Percentiles rank a stretch among this genome's conserved stretches.
Evolutionary conservation across 1,284 basidiomycete genomes (phyloP).

Genomic region (Irpex lacteus): DNA sequence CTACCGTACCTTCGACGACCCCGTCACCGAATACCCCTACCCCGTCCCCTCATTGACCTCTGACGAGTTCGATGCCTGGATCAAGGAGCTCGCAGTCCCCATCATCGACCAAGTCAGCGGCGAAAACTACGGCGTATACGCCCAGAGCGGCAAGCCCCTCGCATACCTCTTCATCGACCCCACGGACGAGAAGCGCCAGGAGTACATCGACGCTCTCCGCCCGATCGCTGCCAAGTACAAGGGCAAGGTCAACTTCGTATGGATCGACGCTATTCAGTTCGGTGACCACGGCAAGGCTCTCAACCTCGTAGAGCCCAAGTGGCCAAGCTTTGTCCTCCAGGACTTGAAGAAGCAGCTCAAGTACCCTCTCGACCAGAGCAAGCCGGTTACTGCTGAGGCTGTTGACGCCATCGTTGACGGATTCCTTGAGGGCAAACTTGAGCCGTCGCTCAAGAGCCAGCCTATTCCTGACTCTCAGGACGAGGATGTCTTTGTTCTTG

Average conservation of each 20-base stretch:
- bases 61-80: constrained; percentile 73
- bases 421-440: constrained; percentile 73
- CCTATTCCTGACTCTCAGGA: constrained; percentile 84
- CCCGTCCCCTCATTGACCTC: constrained; percentile 56
- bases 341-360: constrained; percentile 84
- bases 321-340: constrained; percentile 96
- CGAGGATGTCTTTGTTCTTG: constrained; percentile 82
- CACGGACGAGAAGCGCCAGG: constrained; percentile 62
- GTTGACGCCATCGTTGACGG: constrained; percentile 62
- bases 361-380: constrained; percentile 80
- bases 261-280: constrained; percentile 96
- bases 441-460: constrained; percentile 89
- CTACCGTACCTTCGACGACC: constrained; percentile 94
- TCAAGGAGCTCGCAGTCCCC: constrained; percentile 85
- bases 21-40: constrained; percentile 67
- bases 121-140: constrained; percentile 92
- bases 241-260: constrained; percentile 94
- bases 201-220: constrained; percentile 67
- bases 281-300: constrained; percentile 94
- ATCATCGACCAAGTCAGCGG: constrained; percentile 91
- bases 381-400: constrained; percentile 55
- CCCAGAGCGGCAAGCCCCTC: constrained; percentile 80
- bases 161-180: constrained; percentile 96
- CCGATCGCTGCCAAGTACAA: constrained; percentile 82
- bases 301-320: constrained; percentile 81